A percentile compares a stretch with the other conserved stretches of the same genome.
Evolutionary conservation across 2,329 filamentous ascomycete genomes (phyloP).

Genomic region (Colletotrichum sp.): DNA sequence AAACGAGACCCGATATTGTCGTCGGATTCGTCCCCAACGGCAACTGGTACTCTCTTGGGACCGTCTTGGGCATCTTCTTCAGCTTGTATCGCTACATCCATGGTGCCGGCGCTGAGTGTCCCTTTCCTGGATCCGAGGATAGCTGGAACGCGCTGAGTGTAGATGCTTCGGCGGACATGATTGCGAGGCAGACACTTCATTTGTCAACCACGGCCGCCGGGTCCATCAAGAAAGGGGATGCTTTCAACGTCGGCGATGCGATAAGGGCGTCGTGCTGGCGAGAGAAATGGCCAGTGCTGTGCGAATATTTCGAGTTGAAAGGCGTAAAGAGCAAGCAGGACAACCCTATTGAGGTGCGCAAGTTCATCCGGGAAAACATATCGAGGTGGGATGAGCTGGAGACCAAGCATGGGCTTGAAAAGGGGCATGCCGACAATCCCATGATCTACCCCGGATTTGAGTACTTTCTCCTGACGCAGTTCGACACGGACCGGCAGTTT

Average conservation of each 20-base stretch:
- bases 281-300: conserved; percentile 29
- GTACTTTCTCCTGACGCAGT: conserved; percentile 45
- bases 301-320: conserved; percentile 26
- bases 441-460: conserved; percentile 42
- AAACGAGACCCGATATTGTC: conserved; percentile 38
- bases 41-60: conserved; percentile 38
- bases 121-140: conserved; percentile 41
- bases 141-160: conserved; percentile 42
- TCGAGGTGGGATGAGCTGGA: conserved; percentile 35
- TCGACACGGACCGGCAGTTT: conserved; percentile 49
- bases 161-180: conserved; percentile 44
- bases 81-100: conserved; percentile 38
- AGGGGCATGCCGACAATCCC: conserved; percentile 40
- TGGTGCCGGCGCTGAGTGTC: conserved; percentile 39
- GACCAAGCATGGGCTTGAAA: conserved; percentile 38
- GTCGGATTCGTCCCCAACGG: conserved; percentile 46
- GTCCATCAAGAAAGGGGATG: conserved; percentile 24
- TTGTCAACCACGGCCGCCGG: conserved; percentile 14
- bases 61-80: conserved; percentile 30
- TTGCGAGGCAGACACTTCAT: conserved; percentile 29
- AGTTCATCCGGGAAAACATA: conserved; percentile 36
- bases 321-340: conserved; percentile 28
- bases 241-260: conserved; percentile 29
- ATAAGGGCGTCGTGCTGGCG: conserved; percentile 23
- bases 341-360: conserved; percentile 33